These are phyloP conservation scores for Solanum virginianum DNA, from an alignment of 257 asterid species.

Conservation along the genomic window DNA sequence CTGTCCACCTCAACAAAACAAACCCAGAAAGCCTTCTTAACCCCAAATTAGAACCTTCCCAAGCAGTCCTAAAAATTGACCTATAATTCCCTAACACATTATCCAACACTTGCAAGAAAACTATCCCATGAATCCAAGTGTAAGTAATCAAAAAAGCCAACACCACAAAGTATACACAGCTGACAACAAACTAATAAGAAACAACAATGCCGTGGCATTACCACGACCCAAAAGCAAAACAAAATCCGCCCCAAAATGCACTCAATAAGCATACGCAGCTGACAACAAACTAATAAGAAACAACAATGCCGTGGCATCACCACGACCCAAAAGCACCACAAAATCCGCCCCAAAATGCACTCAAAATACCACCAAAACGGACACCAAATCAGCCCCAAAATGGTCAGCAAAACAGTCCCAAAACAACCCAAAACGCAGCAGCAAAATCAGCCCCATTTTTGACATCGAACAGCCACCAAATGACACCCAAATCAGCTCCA, in stretches of 20 bases:
- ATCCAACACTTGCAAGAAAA: conserved; percentile 61
- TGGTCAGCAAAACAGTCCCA: too few relatives aligned
- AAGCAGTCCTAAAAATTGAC: conserved; percentile 40
- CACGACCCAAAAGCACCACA: conserved; percentile 60
- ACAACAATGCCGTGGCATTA: conserved; percentile 43
- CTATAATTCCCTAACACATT: conserved; percentile 45
- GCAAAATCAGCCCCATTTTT: too few relatives aligned
- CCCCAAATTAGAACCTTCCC: conserved; percentile 76
- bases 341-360: too few relatives aligned
- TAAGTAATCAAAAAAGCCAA: conserved; percentile 64
- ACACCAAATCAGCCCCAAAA: too few relatives aligned
- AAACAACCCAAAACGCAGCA: too few relatives aligned
- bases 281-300: conserved; percentile 42
- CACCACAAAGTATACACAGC: conserved; percentile 57
- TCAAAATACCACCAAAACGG: too few relatives aligned
- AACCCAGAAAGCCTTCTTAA: conserved; percentile 66
- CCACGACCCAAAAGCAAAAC: conserved; percentile 55
- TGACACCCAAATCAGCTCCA: too few relatives aligned
- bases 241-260: too few relatives aligned
- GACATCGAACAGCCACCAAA: too few relatives aligned
- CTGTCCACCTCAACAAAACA: conserved; percentile 86
- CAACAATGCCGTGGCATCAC: conserved; percentile 42
- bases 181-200: conserved; percentile 39
- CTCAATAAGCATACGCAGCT: conserved; percentile 55
- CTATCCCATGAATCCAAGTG: conserved; percentile 66